A percentile compares a stretch with the other conserved stretches of the same genome.
Conservation (phyloP, 2,329 filamentous ascomycete species). For the Sphaerulina populicola region DNA sequence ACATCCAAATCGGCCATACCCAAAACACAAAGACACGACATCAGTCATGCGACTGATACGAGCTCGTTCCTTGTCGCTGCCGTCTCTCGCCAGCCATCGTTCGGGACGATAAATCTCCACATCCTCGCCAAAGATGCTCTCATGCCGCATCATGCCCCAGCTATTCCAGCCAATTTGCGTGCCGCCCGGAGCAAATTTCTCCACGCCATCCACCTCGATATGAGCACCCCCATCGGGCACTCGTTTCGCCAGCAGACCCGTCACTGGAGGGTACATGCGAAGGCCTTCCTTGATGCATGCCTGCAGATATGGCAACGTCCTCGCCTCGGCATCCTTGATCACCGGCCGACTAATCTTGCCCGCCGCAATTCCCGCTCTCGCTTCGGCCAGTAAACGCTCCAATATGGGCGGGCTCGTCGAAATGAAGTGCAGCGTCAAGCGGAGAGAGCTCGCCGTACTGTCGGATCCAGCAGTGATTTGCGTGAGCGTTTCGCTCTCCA, state of each 20-base stretch:
- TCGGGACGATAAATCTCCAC: conserved; percentile 35
- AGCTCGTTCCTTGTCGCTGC: conserved; percentile 24
- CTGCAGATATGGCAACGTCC: conserved; percentile 39
- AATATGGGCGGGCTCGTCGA: conserved; percentile 45
- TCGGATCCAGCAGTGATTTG: conserved; percentile 51
- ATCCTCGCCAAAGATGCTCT: conserved; percentile 34
- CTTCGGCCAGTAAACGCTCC: conserved; percentile 41
- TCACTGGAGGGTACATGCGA: conserved; percentile 40
- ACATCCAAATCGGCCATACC: conserved; percentile 34
- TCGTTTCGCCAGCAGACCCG: conserved; percentile 33
- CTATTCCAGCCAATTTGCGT: conserved; percentile 36
- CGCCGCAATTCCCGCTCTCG: conserved; percentile 35
- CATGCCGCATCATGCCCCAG: conserved; percentile 34
- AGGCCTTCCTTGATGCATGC: conserved; percentile 44
- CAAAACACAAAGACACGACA: conserved; percentile 32
- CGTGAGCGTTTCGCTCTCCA: conserved; percentile 39
- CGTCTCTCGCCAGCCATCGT: conserved; percentile 31
- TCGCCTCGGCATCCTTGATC: conserved; percentile 43
- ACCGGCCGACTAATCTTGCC: conserved; percentile 38
- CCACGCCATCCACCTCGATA: conserved; percentile 32
- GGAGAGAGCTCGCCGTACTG: conserved; percentile 49
- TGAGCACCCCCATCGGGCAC: conserved; percentile 31
- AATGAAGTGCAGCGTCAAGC: conserved; percentile 47
- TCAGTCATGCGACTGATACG: conserved; percentile 32
- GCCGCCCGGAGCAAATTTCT: conserved; percentile 32